Base-by-base conservation (phyloP, 805 yeast genomes). In the Zygosaccharomyces pseudorouxii region DNA sequence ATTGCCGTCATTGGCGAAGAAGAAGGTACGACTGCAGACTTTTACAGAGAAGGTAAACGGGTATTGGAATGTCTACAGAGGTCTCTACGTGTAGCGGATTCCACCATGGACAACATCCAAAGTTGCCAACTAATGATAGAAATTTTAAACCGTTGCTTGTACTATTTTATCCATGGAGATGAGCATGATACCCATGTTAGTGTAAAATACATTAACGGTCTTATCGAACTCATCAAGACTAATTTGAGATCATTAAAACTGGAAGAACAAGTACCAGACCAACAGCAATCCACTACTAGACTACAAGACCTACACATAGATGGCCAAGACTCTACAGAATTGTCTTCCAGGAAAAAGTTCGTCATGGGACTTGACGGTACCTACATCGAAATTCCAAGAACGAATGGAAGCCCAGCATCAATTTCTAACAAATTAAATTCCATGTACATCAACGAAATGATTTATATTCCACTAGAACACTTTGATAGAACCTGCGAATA, bases 61-160 rank as follows among this genome's bases (percentile, higher is more conserved):
- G 96, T 92, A 1, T 71, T 92, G 61, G 98, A 93, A 62, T 89
- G 97, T 64, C 74, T 92, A 39, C 97, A 89, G 65, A 81, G 92
- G 56, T 81, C 97, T 1, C 67, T 92, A 14, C 74, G 97, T 39
- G 88, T 89, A 6, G 96, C 97, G 0, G 98, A 93, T 64, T 85
- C 93, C n/a, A 86, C 93, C 49, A 83, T 90, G 82, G 98, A 92
- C 62, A 65, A 64, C 39, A 55, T 72, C 70, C 45, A 77, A 74
- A 37, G 84, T 81, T 40, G 85, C 48, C 92, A 88, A 67, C 73
- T 93, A 47, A 90, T 92, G 71, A 83, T 92, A 39, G 98, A 93
- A 69, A 89, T 93, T 18, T 72, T 93, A 55, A 88, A 89, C 70
- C 79, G 89, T 53, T 89, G 95, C 53, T 68, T 92, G 31, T 88